Conservation (phyloP, 1,284 basidiomycete genomes). For the Ceratobasidium sp. region DNA sequence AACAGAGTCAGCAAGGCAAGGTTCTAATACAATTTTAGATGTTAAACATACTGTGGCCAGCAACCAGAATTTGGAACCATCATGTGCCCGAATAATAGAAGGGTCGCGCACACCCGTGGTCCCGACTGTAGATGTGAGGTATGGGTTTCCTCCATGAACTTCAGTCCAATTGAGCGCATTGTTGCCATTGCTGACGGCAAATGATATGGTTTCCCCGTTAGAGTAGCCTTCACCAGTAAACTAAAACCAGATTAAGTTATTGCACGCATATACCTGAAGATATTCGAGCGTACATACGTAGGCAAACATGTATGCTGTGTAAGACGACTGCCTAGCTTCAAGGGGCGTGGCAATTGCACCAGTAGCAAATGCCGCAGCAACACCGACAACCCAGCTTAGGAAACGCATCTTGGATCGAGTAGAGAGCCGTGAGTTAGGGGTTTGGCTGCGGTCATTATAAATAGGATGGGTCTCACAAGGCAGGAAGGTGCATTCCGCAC, state of each 20-base stretch:
- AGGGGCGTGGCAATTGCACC: slow-evolving; percentile 1
- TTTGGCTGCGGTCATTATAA: slow-evolving; percentile 1
- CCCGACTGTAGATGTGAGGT: slow-evolving; percentile 36
- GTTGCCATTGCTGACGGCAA: slow-evolving; percentile 43
- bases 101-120: slow-evolving; percentile 40
- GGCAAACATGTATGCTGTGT: slow-evolving; percentile 38
- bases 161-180: slow-evolving; percentile 37
- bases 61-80: slow-evolving; percentile 40
- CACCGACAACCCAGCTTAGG: not conserved
- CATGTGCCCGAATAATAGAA: slow-evolving; percentile 38
- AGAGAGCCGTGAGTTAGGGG: not conserved
- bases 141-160: slow-evolving; percentile 32
- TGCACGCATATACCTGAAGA: not conserved
- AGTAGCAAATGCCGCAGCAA: not conserved
- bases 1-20: not conserved
- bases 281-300: slow-evolving; percentile 7
- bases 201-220: slow-evolving; percentile 38
- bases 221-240: slow-evolving; percentile 40
- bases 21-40: not conserved
- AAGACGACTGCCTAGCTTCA: slow-evolving; percentile 21
- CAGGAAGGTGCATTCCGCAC: not conserved
- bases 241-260: not conserved
- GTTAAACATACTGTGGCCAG: slow-evolving; percentile 24
- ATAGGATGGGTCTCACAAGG: not conserved
- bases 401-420: slow-evolving; percentile 16